Conservation (phyloP, 2,329 filamentous ascomycete species). For the Onygena corvina region DNA sequence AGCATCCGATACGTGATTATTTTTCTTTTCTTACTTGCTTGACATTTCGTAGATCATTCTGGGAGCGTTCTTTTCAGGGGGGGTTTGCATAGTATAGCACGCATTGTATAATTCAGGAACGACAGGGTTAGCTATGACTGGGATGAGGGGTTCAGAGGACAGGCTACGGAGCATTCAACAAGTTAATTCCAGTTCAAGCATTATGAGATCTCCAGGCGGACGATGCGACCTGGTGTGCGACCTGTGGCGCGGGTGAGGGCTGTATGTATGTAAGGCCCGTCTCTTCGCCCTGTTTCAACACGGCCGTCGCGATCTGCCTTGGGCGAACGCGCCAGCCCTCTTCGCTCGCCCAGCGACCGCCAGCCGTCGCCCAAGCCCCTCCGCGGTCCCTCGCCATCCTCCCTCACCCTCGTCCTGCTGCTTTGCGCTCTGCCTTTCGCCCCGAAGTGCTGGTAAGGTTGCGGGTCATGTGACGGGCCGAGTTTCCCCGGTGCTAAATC, state of each 20-base stretch:
- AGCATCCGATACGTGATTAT: background rate
- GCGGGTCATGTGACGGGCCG: conserved; percentile 3
- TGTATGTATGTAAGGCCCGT: background rate
- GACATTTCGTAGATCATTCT: background rate
- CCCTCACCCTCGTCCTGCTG: background rate
- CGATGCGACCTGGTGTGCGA: no score
- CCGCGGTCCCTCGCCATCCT: background rate
- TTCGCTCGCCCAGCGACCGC: background rate
- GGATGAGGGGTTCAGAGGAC: no score
- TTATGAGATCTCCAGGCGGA: no score
- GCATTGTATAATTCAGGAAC: conserved; percentile 6
- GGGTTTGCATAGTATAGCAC: conserved; percentile 6
- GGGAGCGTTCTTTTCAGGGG: background rate
- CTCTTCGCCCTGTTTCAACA: background rate
- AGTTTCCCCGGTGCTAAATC: background rate
- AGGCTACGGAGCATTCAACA: no score
- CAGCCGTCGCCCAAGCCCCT: no score
- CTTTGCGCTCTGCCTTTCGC: background rate
- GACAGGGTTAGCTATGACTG: conserved; percentile 5
- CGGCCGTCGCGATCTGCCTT: background rate
- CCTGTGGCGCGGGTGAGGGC: background rate
- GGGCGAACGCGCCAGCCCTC: background rate
- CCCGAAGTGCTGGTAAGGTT: background rate
- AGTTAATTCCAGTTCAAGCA: no score
- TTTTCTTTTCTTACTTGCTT: background rate